Percentiles rank a stretch among this genome's conserved stretches.
Conservation (phyloP, 257 asterid species). For the Solanum arcanum region DNA sequence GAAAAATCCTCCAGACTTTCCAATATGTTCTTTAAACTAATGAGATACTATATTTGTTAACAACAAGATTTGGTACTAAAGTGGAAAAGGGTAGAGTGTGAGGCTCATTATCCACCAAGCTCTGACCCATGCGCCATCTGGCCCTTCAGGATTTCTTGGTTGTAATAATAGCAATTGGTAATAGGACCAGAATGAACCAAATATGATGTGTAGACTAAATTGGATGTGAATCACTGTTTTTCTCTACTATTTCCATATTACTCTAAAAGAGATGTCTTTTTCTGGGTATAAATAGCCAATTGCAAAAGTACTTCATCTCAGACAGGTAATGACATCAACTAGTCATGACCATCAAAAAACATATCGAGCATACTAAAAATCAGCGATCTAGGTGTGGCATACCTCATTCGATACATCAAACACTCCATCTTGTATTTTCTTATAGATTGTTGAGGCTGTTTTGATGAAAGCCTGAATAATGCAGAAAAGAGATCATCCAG, state of each 20-base stretch:
- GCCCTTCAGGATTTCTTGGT: neutral
- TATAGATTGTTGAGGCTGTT: slow-evolving; percentile 12
- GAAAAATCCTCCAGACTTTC: neutral
- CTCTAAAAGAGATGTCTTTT: neutral
- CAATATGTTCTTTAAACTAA: neutral
- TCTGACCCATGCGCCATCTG: neutral
- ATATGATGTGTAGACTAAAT: neutral
- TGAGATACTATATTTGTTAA: neutral
- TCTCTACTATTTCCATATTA: neutral
- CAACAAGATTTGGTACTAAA: neutral
- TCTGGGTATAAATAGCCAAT: neutral
- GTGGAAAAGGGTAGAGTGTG: neutral
- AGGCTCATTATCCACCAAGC: neutral
- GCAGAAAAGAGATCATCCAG: neutral
- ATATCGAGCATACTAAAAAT: neutral
- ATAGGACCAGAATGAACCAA: neutral
- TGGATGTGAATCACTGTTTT: neutral
- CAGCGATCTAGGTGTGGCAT: neutral
- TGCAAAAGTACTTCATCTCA: neutral
- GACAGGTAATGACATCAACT: neutral
- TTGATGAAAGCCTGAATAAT: slow-evolving; percentile 9
- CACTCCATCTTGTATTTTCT: slow-evolving; percentile 12
- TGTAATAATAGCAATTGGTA: neutral
- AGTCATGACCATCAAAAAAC: neutral
- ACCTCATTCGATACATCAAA: slow-evolving; percentile 20